These are phyloP conservation scores for Torulaspora maleeae DNA, from an alignment of 805 yeast species.

Conservation along the genomic window DNA sequence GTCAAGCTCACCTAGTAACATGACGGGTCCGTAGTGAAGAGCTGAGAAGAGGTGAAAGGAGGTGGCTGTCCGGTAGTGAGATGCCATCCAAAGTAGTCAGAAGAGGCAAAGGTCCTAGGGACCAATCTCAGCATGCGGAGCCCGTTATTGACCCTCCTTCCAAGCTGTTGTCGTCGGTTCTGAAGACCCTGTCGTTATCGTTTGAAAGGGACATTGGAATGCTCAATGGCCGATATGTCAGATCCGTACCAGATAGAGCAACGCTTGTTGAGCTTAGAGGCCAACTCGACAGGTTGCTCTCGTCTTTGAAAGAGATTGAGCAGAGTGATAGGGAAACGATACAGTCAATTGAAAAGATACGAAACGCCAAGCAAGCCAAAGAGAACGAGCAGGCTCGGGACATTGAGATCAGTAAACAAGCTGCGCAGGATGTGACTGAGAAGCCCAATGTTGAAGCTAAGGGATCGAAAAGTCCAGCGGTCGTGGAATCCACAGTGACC, in stretches of 20 bases:
- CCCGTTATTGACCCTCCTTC: conserved; percentile 37
- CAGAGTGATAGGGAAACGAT: conserved; percentile 22
- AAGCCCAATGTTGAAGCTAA: background rate
- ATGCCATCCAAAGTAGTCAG: conserved; percentile 18
- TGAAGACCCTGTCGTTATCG: conserved; percentile 47
- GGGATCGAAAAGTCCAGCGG: background rate
- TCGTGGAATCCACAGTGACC: background rate
- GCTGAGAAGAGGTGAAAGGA: background rate
- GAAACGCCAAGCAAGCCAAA: conserved; percentile 4
- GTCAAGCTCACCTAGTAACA: background rate
- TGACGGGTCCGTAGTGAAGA: background rate
- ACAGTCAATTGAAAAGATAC: conserved; percentile 12
- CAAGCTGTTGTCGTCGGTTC: conserved; percentile 44
- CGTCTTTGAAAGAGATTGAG: conserved; percentile 22
- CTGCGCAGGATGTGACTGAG: background rate
- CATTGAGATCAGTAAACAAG: too few relatives aligned
- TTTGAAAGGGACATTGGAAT: conserved; percentile 59
- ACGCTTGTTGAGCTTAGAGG: conserved; percentile 42
- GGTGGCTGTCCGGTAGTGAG: background rate
- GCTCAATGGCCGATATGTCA: conserved; percentile 53
- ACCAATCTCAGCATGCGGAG: conserved; percentile 26
- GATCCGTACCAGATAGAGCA: conserved; percentile 40
- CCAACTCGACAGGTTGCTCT: conserved; percentile 32
- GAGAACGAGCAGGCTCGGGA: background rate
- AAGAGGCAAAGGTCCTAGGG: conserved; percentile 29